A percentile compares a stretch with the other conserved stretches of the same genome.
These are phyloP conservation scores for Tricholoma saponaceum DNA, from an alignment of 768 basidiomycete genomes.

Conservation along the genomic window DNA sequence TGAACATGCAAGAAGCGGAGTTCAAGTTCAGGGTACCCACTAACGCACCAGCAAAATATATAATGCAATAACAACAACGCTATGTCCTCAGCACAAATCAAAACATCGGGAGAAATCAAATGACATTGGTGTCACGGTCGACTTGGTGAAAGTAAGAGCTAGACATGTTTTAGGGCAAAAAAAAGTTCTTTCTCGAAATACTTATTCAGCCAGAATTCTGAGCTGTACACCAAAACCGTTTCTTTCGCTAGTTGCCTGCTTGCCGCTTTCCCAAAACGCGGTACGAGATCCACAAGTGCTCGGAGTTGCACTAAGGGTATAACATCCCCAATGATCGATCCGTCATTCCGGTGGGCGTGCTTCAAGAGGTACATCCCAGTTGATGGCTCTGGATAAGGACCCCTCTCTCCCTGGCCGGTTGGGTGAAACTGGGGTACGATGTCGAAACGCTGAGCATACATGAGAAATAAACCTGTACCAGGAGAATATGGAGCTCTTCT, in stretches of 20 bases:
- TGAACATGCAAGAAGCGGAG: no score
- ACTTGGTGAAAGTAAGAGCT: background rate
- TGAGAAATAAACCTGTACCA: slow-evolving; percentile 2
- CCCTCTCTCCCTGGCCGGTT: background rate
- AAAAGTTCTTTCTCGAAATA: background rate
- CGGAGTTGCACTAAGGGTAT: slow-evolving; percentile 2
- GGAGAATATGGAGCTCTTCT: background rate
- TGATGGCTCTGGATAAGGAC: slow-evolving; percentile 2
- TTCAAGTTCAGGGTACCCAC: no score
- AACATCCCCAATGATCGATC: slow-evolving; percentile 5
- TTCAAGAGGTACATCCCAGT: slow-evolving; percentile 5
- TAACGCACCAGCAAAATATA: background rate
- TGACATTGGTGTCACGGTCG: background rate
- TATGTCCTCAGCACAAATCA: background rate
- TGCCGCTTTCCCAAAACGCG: slow-evolving; percentile 5
- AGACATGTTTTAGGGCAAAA: background rate
- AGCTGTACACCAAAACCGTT: background rate
- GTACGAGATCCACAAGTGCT: slow-evolving; percentile 7
- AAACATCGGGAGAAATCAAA: background rate
- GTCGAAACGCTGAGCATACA: slow-evolving; percentile 2
- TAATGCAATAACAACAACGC: background rate
- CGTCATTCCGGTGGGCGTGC: background rate
- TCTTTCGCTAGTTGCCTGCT: slow-evolving; percentile 1
- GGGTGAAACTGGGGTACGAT: slow-evolving; percentile 5
- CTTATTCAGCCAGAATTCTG: slow-evolving; percentile 1